Percentiles rank a stretch among this genome's conserved stretches.
Conservation (phyloP, 169 alveolate genomes). For the Babesia divergens region DNA sequence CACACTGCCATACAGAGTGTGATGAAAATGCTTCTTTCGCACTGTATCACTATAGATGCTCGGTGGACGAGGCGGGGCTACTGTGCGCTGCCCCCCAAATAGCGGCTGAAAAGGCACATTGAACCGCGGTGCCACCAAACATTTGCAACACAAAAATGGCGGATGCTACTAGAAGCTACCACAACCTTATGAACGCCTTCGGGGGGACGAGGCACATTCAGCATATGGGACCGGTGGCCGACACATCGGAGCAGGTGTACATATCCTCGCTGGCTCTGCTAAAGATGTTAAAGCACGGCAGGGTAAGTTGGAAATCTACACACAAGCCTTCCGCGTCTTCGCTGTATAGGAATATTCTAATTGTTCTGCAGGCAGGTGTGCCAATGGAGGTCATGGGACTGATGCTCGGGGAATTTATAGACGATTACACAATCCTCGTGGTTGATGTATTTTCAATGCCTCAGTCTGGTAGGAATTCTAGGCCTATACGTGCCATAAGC, state of each 20-base stretch:
- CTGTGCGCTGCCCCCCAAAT: neutral
- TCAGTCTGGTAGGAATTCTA: slow-evolving; percentile 89
- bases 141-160: slow-evolving; percentile 35
- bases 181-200: slow-evolving; percentile 70
- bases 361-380: slow-evolving; percentile 90
- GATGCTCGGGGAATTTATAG: slow-evolving; percentile 98
- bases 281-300: slow-evolving; percentile 98
- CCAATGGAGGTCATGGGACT: slow-evolving; percentile 99
- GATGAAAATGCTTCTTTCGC: too few species aligned
- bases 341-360: neutral
- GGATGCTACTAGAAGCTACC: slow-evolving; percentile 55
- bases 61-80: too few species aligned
- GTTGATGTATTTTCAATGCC: slow-evolving; percentile 99
- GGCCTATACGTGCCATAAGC: neutral
- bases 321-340: neutral
- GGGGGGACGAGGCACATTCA: slow-evolving; percentile 72
- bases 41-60: too few species aligned
- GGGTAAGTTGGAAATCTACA: slow-evolving; percentile 71
- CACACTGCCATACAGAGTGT: slow-evolving; percentile 6
- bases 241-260: slow-evolving; percentile 94
- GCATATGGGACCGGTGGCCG: slow-evolving; percentile 76
- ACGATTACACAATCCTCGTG: slow-evolving; percentile 98
- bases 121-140: neutral
- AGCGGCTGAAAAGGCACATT: neutral
- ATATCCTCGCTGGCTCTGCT: slow-evolving; percentile 94